Base-by-base conservation (phyloP, 345 rosid genomes). In the Viola odorata region DNA sequence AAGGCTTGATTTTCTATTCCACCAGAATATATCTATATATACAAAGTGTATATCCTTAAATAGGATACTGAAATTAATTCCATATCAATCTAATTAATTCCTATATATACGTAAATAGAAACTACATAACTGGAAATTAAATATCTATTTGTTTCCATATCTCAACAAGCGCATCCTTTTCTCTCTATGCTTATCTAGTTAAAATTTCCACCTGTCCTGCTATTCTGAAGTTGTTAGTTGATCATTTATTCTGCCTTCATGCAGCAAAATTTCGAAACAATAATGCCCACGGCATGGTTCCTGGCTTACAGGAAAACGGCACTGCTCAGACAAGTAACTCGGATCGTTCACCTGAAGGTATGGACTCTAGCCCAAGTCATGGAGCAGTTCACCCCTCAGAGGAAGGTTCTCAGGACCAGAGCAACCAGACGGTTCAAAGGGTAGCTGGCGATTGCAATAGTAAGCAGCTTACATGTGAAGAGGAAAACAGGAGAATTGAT, bases 191-290 rank as follows among this genome's bases (percentile, higher is more conserved):
- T 58, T 37, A 15, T 60, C 60, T 44, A 37, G 55, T 15, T 7
- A 32, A 36, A 39, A 41, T 36, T 50, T 37, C 42, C 53, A 44
- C 62, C 56, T 17, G 3, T 45, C 54, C 62, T 44, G 53, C 48
- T 57, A 15, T 3, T 16, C n/a, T 45, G 32, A 53, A 15, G n/a
- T 63, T 7, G 50, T 36, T 44, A 13, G 9, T 49, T 56, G 23
- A 32, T n/a, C n/a, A 3, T 10, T 70, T 61, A 47, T 23, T 70
- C 61, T 75, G 62, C 42, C 50, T 58, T 66, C 62, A 9, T 76
- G 66, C 84, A 88, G 96, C 82, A 0, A 91, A 91, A 80, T 63
- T 32, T 41, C 66, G 61, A 45, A 83, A 41, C 62, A 57, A 66
- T n/a, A 64, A 71, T 65, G 62, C 76, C 62, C 37, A 62, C 40